Base-by-base conservation (phyloP, 2,329 filamentous ascomycete genomes). In the Colletotrichum limetticola region DNA sequence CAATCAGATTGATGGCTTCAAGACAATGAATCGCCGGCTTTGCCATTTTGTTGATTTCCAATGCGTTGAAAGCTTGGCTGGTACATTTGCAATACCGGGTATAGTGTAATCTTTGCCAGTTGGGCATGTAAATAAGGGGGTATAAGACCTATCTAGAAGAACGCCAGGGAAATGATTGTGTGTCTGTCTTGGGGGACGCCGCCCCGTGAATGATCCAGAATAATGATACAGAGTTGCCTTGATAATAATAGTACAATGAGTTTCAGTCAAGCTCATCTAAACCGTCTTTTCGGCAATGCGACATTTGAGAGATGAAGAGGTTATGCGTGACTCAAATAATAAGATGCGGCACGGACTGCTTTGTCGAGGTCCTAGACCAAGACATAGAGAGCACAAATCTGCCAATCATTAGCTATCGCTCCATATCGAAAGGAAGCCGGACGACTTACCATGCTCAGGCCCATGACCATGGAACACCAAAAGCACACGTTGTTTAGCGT, bases 401-500 rank as follows among this genome's bases (percentile, higher is more conserved):
- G 55, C 0, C 32, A 8, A 6, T 2, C 0, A 60, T 80, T 72
- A 81, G 78, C 58, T 24, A 19, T 19, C 62, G 26, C 16, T 6
- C 5, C 37, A 28, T 52, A 42, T 26, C 65, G 49, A 37, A 28
- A 16, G 1, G 22, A 57, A 12, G 1, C 52, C 75, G 75, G 24
- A 71, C 1, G 46, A 85, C 91, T 82, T 85, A 95, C 93, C 89
- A 96, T 85, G 74, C 93, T 94, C 72, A 97, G 83, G 0, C 95
- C 95, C 62, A 97, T 80, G 76, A 98, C 95, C 94, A 98, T 98
- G 28, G 92, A 95, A 78, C 91, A 92, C 95, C 95, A 98, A 80
- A 98, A 98, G 74, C 94, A 92, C 28, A 95, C 91, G 77, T 97
- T 97, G 79, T 98, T 98, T 71, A 98, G 85, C 35, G 95, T 92